Evolutionary conservation across 768 basidiomycete species (phyloP).

Genomic region (Mycena alexandri): DNA sequence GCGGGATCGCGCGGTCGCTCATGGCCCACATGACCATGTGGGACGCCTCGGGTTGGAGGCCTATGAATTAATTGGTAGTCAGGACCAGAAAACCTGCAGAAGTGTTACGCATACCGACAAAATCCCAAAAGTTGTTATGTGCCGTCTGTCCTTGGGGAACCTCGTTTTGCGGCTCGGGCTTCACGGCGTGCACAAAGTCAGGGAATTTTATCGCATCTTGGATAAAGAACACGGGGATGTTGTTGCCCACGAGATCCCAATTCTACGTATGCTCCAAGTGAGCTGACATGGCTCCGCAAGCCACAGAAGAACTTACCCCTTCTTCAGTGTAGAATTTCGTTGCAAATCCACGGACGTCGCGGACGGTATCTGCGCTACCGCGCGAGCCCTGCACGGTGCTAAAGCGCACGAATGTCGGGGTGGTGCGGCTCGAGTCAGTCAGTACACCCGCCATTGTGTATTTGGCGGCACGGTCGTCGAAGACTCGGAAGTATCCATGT

Average conservation of each 20-base stretch:
- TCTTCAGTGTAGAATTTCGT: slow-evolving; percentile 86
- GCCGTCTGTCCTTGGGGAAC: slow-evolving; percentile 76
- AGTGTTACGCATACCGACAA: slow-evolving; percentile 63
- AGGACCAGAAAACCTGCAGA: no score
- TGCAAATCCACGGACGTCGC: slow-evolving; percentile 92
- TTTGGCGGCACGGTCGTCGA: slow-evolving; percentile 75
- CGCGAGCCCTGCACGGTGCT: slow-evolving; percentile 86
- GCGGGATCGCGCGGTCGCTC: slow-evolving; percentile 63
- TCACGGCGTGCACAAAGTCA: slow-evolving; percentile 87
- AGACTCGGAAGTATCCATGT: slow-evolving; percentile 86
- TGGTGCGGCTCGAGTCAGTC: slow-evolving; percentile 78
- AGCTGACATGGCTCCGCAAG: no score
- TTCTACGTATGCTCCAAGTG: slow-evolving; percentile 48
- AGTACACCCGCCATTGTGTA: slow-evolving; percentile 79
- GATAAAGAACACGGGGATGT: slow-evolving; percentile 87
- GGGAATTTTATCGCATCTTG: slow-evolving; percentile 89
- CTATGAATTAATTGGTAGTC: no score
- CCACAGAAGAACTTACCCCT: slow-evolving; percentile 49
- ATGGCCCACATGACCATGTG: not conserved
- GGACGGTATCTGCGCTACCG: slow-evolving; percentile 86
- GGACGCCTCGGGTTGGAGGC: no score
- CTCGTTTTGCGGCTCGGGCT: slow-evolving; percentile 89
- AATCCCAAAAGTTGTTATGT: slow-evolving; percentile 94
- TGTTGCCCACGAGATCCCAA: slow-evolving; percentile 89
- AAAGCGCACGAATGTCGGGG: slow-evolving; percentile 87